Evolutionary conservation across 2,329 filamentous ascomycete genomes (phyloP).

Genomic region (Teratosphaeria destructans): DNA sequence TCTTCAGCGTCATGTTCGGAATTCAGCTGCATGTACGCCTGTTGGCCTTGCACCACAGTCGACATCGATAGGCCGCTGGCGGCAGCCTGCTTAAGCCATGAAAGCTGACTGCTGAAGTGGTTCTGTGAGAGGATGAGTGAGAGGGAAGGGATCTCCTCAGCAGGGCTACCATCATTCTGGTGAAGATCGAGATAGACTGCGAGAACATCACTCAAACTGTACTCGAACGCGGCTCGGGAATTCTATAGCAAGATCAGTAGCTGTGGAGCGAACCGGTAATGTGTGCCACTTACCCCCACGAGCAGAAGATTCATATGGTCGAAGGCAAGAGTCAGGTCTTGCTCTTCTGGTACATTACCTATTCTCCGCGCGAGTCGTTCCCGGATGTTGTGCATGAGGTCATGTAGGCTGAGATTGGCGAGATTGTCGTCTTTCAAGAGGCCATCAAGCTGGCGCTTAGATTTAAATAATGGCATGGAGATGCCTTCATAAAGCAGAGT

Average conservation of each 20-base stretch:
- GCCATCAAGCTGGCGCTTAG: constrained; percentile 41
- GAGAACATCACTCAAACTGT: constrained; percentile 48
- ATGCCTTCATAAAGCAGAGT: constrained; percentile 45
- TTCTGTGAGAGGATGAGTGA: constrained; percentile 43
- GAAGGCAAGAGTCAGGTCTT: constrained; percentile 47
- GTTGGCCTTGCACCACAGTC: constrained; percentile 26
- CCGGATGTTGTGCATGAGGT: constrained; percentile 39
- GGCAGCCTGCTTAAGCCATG: constrained; percentile 42
- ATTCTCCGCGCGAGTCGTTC: constrained; percentile 44
- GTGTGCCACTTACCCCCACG: constrained; percentile 41
- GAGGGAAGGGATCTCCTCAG: constrained; percentile 46
- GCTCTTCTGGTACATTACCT: constrained; percentile 44
- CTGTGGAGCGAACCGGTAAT: not conserved
- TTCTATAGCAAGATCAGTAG: constrained; percentile 30
- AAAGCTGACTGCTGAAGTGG: constrained; percentile 44
- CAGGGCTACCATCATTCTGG: constrained; percentile 44
- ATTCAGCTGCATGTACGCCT: not conserved
- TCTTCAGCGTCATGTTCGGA: not conserved
- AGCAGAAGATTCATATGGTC: constrained; percentile 46
- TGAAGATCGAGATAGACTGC: constrained; percentile 49
- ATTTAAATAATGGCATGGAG: constrained; percentile 50
- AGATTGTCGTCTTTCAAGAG: constrained; percentile 48
- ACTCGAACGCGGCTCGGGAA: constrained; percentile 37
- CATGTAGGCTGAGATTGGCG: constrained; percentile 41
- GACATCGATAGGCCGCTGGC: constrained; percentile 49